Percentiles rank a stretch among this genome's conserved stretches.
phyloP scores from a whole-genome alignment of 2,329 filamentous ascomycete species.

The Akanthomyces uredinophilus region DNA sequence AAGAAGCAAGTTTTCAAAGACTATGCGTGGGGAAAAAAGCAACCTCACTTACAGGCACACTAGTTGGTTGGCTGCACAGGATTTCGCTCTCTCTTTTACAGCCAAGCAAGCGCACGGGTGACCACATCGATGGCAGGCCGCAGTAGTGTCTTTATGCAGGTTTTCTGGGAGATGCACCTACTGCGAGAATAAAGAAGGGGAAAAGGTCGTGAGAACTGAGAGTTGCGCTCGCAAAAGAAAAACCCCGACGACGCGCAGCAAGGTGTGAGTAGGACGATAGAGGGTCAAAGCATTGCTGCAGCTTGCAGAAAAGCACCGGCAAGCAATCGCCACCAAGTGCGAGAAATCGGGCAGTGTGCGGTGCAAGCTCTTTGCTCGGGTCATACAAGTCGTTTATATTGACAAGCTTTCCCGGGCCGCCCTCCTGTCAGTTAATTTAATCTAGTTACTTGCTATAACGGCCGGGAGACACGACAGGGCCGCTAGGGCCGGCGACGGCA shows the following conservation, averaged over 20 bases:
- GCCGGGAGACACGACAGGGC: too few relatives aligned
- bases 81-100: neutral
- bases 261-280: neutral
- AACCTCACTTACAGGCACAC: neutral
- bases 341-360: neutral
- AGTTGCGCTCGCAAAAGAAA: neutral
- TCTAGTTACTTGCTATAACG: too few relatives aligned
- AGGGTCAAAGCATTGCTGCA: constrained; percentile 4
- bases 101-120: neutral
- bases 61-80: neutral
- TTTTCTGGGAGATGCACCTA: neutral
- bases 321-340: neutral
- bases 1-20: constrained; percentile 6
- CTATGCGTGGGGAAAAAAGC: constrained; percentile 5
- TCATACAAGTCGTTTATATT: neutral
- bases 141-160: neutral
- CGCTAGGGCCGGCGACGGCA: too few relatives aligned
- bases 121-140: neutral
- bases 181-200: neutral
- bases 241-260: neutral
- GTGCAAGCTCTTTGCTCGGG: neutral
- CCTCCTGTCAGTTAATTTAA: neutral
- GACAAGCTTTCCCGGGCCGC: neutral
- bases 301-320: neutral
- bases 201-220: neutral